A percentile compares a stretch with the other conserved stretches of the same genome.
Evolutionary conservation across 1,284 basidiomycete genomes (phyloP).

Genomic region (Ustilago loliicola): DNA sequence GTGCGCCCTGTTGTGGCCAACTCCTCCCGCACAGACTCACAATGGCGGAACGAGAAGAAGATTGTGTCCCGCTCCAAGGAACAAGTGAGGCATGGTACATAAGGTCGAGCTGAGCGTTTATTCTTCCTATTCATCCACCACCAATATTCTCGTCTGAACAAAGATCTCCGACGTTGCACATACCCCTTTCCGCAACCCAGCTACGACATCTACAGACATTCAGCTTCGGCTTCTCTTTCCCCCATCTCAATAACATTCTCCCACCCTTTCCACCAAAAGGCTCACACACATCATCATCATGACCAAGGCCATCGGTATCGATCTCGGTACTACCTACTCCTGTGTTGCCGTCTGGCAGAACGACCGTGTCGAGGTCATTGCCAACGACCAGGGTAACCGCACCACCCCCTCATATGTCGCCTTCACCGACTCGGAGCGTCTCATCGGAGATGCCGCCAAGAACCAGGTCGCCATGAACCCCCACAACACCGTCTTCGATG

Average conservation of each 20-base stretch:
- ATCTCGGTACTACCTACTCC: constrained; percentile 83
- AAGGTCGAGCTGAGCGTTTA: constrained; percentile 11
- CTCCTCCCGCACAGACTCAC: constrained; percentile 14
- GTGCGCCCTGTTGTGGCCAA: background rate
- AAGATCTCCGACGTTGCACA: constrained; percentile 42
- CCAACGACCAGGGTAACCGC: constrained; percentile 97
- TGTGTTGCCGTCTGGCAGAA: constrained; percentile 90
- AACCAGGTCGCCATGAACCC: constrained; percentile 83
- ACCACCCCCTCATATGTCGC: constrained; percentile 81
- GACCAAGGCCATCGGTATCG: constrained; percentile 89
- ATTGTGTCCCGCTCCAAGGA: background rate
- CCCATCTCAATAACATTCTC: constrained; percentile 2
- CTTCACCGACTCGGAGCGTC: constrained; percentile 83
- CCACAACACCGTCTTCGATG: constrained; percentile 79
- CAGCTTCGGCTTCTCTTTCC: constrained; percentile 15
- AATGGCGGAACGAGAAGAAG: constrained; percentile 6
- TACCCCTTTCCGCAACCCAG: constrained; percentile 41
- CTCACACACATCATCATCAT: constrained; percentile 44
- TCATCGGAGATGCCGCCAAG: constrained; percentile 92
- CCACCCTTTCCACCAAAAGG: constrained; percentile 21
- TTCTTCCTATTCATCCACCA: constrained; percentile 1
- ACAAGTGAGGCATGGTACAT: constrained; percentile 27
- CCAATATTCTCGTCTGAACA: constrained; percentile 26
- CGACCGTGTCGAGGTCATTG: constrained; percentile 91
- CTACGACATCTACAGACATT: constrained; percentile 31